A percentile compares a stretch with the other conserved stretches of the same genome.
Conservation (phyloP, 768 basidiomycete genomes). For the Agrocybe pediades region DNA sequence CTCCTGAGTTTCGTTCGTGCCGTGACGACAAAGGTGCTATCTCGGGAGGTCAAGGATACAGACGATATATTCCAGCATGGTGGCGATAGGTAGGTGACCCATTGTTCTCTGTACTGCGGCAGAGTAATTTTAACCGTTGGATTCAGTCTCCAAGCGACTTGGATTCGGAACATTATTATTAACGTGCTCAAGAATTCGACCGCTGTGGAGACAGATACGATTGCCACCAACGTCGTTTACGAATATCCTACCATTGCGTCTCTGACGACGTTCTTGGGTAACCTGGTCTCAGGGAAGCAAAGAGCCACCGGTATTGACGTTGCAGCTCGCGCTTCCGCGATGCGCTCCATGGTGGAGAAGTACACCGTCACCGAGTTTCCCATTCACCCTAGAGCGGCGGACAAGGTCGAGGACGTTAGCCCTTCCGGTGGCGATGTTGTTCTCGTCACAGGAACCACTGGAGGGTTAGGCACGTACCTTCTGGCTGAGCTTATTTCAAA, state of each 20-base stretch:
- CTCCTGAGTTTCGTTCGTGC: slow-evolving; percentile 5
- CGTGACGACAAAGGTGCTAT: slow-evolving; percentile 2
- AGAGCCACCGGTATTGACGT: background rate
- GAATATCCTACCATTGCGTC: slow-evolving; percentile 7
- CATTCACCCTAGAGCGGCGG: background rate
- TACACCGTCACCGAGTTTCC: slow-evolving; percentile 3
- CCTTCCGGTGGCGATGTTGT: background rate
- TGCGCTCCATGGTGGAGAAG: slow-evolving; percentile 7
- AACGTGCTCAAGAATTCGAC: background rate
- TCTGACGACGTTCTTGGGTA: slow-evolving; percentile 1
- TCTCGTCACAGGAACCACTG: slow-evolving; percentile 12
- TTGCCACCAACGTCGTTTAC: slow-evolving; percentile 9
- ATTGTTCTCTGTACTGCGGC: background rate
- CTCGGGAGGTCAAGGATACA: background rate
- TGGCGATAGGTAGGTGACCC: slow-evolving; percentile 10
- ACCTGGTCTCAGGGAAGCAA: background rate
- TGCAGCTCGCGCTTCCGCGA: background rate
- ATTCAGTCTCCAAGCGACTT: slow-evolving; percentile 10
- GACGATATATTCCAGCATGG: slow-evolving; percentile 14
- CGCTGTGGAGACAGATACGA: background rate
- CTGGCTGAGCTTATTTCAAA: background rate
- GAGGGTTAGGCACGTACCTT: slow-evolving; percentile 4
- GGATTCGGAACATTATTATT: slow-evolving; percentile 11
- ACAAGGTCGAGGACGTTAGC: background rate
- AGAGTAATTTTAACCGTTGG: background rate